Percentiles rank a stretch among this genome's conserved stretches.
phyloP scores from a whole-genome alignment of 352 stramenopile genomes.

The Aphanomyces euteiches region DNA sequence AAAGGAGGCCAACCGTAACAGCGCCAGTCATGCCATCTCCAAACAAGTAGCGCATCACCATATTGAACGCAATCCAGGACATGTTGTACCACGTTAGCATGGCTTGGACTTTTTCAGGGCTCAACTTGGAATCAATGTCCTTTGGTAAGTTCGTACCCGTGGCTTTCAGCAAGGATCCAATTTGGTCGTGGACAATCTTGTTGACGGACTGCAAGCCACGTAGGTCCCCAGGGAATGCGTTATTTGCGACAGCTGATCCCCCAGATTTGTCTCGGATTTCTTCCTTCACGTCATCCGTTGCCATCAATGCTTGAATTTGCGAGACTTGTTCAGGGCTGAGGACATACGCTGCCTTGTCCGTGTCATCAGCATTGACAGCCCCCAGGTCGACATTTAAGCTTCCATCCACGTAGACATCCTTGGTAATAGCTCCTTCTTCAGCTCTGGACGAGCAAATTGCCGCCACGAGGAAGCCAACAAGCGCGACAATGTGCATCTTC shows the following conservation, averaged over 20 bases:
- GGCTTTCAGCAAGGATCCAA: conserved; percentile 20
- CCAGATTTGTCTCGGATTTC: neutral
- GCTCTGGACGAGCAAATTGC: neutral
- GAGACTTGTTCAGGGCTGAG: conserved; percentile 23
- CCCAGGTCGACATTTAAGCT: neutral
- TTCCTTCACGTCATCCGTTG: neutral
- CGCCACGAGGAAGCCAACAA: neutral
- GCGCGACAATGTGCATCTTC: no score
- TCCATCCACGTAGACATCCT: conserved; percentile 11
- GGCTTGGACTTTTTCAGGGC: conserved; percentile 11
- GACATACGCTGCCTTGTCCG: conserved; percentile 12
- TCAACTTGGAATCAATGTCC: conserved; percentile 21
- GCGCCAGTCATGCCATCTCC: conserved; percentile 15
- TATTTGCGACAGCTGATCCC: conserved; percentile 2
- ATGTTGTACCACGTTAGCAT: conserved; percentile 29
- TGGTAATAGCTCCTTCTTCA: neutral
- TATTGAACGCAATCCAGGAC: conserved; percentile 28
- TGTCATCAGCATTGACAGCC: neutral
- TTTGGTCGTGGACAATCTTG: conserved; percentile 18
- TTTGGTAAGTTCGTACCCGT: conserved; percentile 11
- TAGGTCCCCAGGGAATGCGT: conserved; percentile 19
- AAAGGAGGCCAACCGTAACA: neutral
- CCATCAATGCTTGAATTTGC: conserved; percentile 16
- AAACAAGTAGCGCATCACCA: conserved; percentile 26
- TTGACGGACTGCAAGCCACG: conserved; percentile 8